Conservation (phyloP, 495 filamentous ascomycete genomes). For the Physcia stellaris region DNA sequence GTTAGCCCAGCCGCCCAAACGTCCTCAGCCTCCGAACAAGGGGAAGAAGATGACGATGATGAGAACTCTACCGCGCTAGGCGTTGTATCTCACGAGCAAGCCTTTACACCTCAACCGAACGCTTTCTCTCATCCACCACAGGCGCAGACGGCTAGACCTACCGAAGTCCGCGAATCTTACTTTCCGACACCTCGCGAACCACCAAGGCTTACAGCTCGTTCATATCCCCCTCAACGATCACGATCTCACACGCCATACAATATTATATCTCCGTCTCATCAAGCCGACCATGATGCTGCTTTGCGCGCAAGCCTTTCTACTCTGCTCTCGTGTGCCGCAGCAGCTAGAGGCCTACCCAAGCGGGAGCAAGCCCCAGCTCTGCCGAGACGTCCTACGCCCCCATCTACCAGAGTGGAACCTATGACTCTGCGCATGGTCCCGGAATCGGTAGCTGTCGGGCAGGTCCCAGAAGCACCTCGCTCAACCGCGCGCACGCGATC, state of each 20-base stretch:
- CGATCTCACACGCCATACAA: constrained; percentile 36
- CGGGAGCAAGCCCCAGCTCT: constrained; percentile 22
- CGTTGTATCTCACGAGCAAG: constrained; percentile 39
- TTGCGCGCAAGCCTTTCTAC: constrained; percentile 86
- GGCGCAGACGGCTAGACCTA: constrained; percentile 5
- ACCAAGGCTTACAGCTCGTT: constrained; percentile 9
- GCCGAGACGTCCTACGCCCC: background rate
- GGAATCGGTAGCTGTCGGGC: constrained; percentile 56
- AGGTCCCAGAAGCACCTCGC: constrained; percentile 18
- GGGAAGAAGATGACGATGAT: constrained; percentile 48
- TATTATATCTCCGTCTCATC: constrained; percentile 62
- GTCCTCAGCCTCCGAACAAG: constrained; percentile 17
- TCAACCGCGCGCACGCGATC: constrained; percentile 15
- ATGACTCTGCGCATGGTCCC: constrained; percentile 49
- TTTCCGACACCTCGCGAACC: constrained; percentile 16
- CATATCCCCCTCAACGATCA: constrained; percentile 18
- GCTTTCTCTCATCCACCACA: constrained; percentile 70
- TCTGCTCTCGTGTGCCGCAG: constrained; percentile 83
- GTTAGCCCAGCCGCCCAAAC: constrained; percentile 15
- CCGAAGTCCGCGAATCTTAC: constrained; percentile 19
- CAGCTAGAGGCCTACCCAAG: constrained; percentile 71
- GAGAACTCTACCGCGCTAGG: constrained; percentile 73
- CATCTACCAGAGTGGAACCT: constrained; percentile 25
- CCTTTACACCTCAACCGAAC: constrained; percentile 77
- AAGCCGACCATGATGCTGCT: constrained; percentile 83